Percentiles rank a stretch among this genome's conserved stretches.
phyloP scores from a whole-genome alignment of 192 early-diverging fungal genomes.

The Coemansia sp. region DNA sequence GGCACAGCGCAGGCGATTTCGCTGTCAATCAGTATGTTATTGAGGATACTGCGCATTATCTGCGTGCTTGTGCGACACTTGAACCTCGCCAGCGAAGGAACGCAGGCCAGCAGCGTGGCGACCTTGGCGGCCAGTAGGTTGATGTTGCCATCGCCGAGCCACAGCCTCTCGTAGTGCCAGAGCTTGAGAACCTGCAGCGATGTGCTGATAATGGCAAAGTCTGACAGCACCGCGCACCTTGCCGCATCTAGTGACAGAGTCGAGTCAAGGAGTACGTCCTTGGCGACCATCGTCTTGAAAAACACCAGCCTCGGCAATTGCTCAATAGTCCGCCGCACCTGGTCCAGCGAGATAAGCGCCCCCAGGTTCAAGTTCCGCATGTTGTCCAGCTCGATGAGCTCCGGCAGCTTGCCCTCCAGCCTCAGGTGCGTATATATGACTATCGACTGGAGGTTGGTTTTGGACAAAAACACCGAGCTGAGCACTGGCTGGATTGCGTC shows the following conservation, averaged over 20 bases:
- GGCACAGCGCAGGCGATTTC: background rate
- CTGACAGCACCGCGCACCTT: background rate
- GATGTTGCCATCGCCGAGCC: slow-evolving; percentile 4
- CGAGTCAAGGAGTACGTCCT: slow-evolving; percentile 5
- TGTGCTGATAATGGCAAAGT: background rate
- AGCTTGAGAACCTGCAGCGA: slow-evolving; percentile 27
- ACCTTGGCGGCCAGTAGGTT: slow-evolving; percentile 15
- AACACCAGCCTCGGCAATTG: slow-evolving; percentile 25
- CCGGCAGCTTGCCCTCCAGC: slow-evolving; percentile 14
- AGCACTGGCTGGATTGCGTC: slow-evolving; percentile 19
- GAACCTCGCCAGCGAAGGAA: slow-evolving; percentile 23
- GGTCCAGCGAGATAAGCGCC: slow-evolving; percentile 13
- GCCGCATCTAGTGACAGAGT: slow-evolving; percentile 4
- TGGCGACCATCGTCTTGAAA: slow-evolving; percentile 14
- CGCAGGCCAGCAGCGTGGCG: slow-evolving; percentile 8
- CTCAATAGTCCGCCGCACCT: slow-evolving; percentile 12
- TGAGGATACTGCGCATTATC: slow-evolving; percentile 11
- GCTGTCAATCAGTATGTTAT: background rate
- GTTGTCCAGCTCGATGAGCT: slow-evolving; percentile 1
- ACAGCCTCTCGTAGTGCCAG: slow-evolving; percentile 22
- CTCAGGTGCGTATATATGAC: slow-evolving; percentile 18
- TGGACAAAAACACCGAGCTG: slow-evolving; percentile 10
- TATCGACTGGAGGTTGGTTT: slow-evolving; percentile 6
- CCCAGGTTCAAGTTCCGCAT: slow-evolving; percentile 19
- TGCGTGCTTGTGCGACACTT: slow-evolving; percentile 1